phyloP scores from a whole-genome alignment of 345 rosid genomes.

The Eucalyptus rudis region DNA sequence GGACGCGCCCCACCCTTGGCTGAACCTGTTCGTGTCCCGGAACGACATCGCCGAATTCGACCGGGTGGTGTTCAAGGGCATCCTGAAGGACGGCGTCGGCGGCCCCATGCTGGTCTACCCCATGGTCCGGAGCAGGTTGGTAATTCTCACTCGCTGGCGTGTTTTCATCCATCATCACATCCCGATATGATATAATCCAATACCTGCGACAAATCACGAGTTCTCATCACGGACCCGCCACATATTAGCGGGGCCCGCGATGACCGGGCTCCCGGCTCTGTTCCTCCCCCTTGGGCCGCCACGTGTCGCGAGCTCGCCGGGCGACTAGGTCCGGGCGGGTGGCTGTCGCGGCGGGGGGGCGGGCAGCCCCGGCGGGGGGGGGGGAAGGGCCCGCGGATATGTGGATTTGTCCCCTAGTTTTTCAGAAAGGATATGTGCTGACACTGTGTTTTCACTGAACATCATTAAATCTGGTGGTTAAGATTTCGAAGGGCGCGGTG shows the following conservation, averaged over 20 bases:
- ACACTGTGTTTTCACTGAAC: not conserved
- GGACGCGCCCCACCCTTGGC: conserved; percentile 96
- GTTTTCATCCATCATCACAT: not conserved
- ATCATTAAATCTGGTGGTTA: conserved; percentile 1
- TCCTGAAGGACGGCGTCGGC: conserved; percentile 60
- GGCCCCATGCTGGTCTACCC: conserved; percentile 96
- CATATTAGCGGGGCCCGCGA: not conserved
- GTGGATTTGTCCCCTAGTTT: not conserved
- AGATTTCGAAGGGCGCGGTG: not conserved
- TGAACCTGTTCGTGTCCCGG: conserved; percentile 69
- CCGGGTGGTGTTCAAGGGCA: conserved; percentile 48
- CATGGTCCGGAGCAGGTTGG: conserved; percentile 71
- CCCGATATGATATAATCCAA: not conserved
- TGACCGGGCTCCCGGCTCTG: not conserved
- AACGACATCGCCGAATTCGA: conserved; percentile 45
- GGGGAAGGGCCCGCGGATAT: not conserved
- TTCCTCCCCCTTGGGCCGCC: not conserved
- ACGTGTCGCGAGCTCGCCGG: not conserved
- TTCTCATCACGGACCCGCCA: not conserved
- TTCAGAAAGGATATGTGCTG: not conserved
- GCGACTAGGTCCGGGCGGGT: not conserved
- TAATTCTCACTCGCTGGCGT: not conserved
- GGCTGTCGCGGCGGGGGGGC: not conserved
- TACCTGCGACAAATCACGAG: not conserved
- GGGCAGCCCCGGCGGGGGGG: not conserved